A percentile compares a stretch with the other conserved stretches of the same genome.
phyloP scores from a whole-genome alignment of 768 basidiomycete genomes.

The Butyriboletus loyo region DNA sequence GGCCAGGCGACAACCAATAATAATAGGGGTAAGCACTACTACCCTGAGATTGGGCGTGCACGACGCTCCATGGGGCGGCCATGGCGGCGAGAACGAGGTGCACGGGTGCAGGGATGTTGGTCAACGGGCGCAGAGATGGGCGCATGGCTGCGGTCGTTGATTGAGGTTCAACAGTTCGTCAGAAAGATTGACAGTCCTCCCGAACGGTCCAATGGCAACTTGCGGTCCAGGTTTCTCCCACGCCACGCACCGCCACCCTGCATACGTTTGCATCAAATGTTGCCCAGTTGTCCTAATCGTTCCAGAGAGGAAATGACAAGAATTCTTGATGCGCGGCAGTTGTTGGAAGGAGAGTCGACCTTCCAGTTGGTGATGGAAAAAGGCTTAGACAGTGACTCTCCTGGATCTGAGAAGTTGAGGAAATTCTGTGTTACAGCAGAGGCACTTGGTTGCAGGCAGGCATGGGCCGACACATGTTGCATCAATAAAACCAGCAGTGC shows the following conservation, averaged over 20 bases:
- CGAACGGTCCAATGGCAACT: too few species aligned
- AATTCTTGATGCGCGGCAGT: constrained; percentile 16
- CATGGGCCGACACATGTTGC: constrained; percentile 29
- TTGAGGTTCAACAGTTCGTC: not conserved
- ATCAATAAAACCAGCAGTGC: constrained; percentile 29
- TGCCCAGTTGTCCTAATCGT: not conserved
- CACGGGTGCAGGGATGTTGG: not conserved
- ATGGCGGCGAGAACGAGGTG: constrained; percentile 5
- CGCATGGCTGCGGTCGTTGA: not conserved
- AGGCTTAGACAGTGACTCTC: not conserved
- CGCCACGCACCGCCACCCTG: too few species aligned
- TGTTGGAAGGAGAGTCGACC: constrained; percentile 8
- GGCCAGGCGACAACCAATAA: constrained; percentile 24
- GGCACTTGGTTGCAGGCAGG: constrained; percentile 14
- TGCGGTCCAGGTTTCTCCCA: too few species aligned
- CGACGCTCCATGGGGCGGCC: constrained; percentile 1
- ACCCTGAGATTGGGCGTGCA: constrained; percentile 10
- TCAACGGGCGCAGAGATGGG: not conserved
- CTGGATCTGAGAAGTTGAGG: constrained; percentile 14
- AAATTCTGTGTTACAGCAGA: constrained; percentile 13
- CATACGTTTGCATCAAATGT: too few species aligned
- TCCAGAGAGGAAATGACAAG: constrained; percentile 5
- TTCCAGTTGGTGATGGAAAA: constrained; percentile 8
- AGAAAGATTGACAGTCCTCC: too few species aligned
- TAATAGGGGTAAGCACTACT: not conserved